Evolutionary conservation across 1,139 yeast genomes (phyloP), one percentile per base, ranked within the genome.

Genomic region (Yamadazyma conglobata): DNA sequence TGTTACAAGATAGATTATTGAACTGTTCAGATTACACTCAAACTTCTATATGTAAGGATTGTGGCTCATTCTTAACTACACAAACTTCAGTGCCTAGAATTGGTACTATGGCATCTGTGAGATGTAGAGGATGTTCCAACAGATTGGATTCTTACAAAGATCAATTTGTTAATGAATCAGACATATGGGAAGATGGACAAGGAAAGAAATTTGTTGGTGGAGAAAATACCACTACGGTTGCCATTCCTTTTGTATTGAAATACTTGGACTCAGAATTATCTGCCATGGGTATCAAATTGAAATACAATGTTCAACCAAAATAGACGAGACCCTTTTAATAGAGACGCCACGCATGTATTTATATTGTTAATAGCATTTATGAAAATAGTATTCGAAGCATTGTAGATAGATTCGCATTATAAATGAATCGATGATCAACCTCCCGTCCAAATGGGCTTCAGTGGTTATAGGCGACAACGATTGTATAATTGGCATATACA

Each of bases 271-370:
- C 96, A 19, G 99, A 93, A 60, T 73, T 93, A 48, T 79, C 95
- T 10, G 98, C 98, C 13, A 93, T 93, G 98, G 98, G 98, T 63
- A 89, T 93, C 47, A 81, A 83, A 59, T 73, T 91, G 83, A 78
- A 82, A 43, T 87, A 85, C 63, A 83, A 85, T 50, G 91, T 87
- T 33, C 77, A 72, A 37, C 87, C 87, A 33, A 65, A 34, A 24
- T 43, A 33, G 22, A 23, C 7, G 14, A 6, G 5, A 22, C 5
- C 5, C 7, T 22, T 6, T 22, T 22, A 23, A 17, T 17, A 19
- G 21, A 19, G 19, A 19, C 28, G 38, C 36, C n/a, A n/a, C n/a
- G 23, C 28, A 32, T 32, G 28, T 27, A 35, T 29, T 31, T 36
- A 29, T 32, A 32, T 24, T 30, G 28, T 26, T 27, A 25, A 29